Conservation (phyloP, 2,329 filamentous ascomycete genomes). For the Colletotrichum sp. region DNA sequence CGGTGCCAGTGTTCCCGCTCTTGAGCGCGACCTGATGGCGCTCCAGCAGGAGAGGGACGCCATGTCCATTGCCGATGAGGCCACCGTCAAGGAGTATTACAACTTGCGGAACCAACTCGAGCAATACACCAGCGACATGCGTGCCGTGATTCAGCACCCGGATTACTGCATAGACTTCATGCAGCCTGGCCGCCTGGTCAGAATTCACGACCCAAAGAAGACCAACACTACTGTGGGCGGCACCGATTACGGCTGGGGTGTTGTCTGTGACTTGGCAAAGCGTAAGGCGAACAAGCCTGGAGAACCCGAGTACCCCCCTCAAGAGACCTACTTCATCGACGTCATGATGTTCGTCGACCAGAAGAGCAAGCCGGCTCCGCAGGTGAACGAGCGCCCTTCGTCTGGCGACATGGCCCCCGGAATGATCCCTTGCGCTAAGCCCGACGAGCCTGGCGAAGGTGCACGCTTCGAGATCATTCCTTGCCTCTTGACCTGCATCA, state of each 20-base stretch:
- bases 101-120: slow-evolving; percentile 85
- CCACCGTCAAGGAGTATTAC: slow-evolving; percentile 92
- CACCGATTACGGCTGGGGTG: slow-evolving; percentile 93
- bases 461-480: slow-evolving; percentile 83
- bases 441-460: slow-evolving; percentile 51
- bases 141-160: slow-evolving; percentile 89
- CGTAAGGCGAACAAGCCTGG: slow-evolving; percentile 71
- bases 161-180: slow-evolving; percentile 85
- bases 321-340: slow-evolving; percentile 83
- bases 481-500: slow-evolving; percentile 83
- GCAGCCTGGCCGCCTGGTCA: slow-evolving; percentile 85
- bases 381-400: slow-evolving; percentile 31
- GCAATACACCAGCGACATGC: slow-evolving; percentile 86
- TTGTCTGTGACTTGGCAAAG: slow-evolving; percentile 75
- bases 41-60: slow-evolving; percentile 77
- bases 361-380: slow-evolving; percentile 51
- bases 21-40: slow-evolving; percentile 84
- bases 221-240: slow-evolving; percentile 48
- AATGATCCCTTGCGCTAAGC: slow-evolving; percentile 65
- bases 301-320: slow-evolving; percentile 71
- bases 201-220: slow-evolving; percentile 74
- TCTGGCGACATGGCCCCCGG: slow-evolving; percentile 64
- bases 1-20: slow-evolving; percentile 79
- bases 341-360: slow-evolving; percentile 72
- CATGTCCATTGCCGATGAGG: slow-evolving; percentile 84